Evolutionary conservation across 2,329 filamentous ascomycete genomes (phyloP), one percentile per base, ranked within the genome.

Genomic region (Aspergillus pseudoterreus): DNA sequence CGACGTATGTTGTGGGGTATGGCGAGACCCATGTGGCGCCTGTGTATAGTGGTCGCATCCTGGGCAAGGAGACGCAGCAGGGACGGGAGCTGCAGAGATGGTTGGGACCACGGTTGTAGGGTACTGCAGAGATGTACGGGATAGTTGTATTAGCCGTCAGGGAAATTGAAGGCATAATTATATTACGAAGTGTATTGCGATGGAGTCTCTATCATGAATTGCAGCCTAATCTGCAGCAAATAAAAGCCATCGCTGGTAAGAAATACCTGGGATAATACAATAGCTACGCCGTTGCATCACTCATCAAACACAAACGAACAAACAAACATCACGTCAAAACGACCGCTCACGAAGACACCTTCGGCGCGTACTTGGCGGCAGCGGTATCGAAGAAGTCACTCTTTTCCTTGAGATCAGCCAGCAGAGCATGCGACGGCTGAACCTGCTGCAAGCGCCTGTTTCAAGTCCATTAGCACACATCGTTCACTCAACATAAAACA

Each of bases 381-480:
- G 92, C 92, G 63, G 85, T 85, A 70, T 95, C 90, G 67, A 97
- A 97, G 52, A 91, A 74, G n/a, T 79, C 82, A 70, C 84, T 90
- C 85, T 96, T 97, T 73, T 90, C 89, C 64, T 84, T 80, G 61
- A 95, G 74, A 62, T 96, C 92, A 38, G 72, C 69, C 51, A 96
- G 70, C 55, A 94, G 77, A 32, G 82, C 75, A 71, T 96, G 91
- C 48, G 85, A 73, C 22, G 86, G 81, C 49, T 87, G 80, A 14
- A 75, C 74, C 47, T 78, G 80, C 52, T 66, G 57, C 58, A 84
- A 67, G 21, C 54, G 65, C 24, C 71, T 73, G 15, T n/a, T 38
- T 38, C 33, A 14, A 38, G 11, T 17, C 12, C 2, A 17, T 38
- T 38, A 38, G 35, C 22, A 22, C 22, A 22, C 4, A 15, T 2